These are phyloP conservation scores for Verticillium nubilum DNA, from an alignment of 2,329 filamentous ascomycete genomes.

Conservation along the genomic window DNA sequence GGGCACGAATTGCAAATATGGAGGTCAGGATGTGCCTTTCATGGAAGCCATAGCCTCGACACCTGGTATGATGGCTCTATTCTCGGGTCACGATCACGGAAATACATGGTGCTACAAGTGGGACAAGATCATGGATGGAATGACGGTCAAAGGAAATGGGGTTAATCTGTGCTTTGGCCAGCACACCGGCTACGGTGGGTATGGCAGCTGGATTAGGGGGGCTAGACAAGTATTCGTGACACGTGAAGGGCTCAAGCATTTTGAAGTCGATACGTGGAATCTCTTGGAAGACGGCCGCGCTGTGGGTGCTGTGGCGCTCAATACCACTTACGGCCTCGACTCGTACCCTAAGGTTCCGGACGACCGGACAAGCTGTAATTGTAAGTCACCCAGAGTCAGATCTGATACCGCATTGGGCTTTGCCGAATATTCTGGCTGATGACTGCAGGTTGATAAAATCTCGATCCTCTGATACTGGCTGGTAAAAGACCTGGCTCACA, in stretches of 20 bases:
- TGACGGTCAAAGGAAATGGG: slow-evolving; percentile 28
- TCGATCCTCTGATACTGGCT: no score
- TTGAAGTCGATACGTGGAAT: slow-evolving; percentile 53
- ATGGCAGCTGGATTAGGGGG: slow-evolving; percentile 58
- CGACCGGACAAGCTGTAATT: slow-evolving; percentile 14
- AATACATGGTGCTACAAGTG: slow-evolving; percentile 43
- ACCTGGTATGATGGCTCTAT: slow-evolving; percentile 42
- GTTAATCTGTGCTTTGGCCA: slow-evolving; percentile 52
- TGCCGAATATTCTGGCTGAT: background rate
- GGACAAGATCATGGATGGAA: slow-evolving; percentile 17
- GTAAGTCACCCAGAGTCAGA: background rate
- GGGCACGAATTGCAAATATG: slow-evolving; percentile 22
- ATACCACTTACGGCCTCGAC: slow-evolving; percentile 54
- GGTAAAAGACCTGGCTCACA: no score
- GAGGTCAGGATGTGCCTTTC: slow-evolving; percentile 45
- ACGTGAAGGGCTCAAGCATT: slow-evolving; percentile 29
- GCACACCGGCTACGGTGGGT: slow-evolving; percentile 65
- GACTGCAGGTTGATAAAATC: no score
- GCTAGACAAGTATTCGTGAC: slow-evolving; percentile 48
- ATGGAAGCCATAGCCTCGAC: slow-evolving; percentile 49
- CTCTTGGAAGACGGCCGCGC: slow-evolving; percentile 49
- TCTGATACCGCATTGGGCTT: background rate
- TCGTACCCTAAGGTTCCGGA: slow-evolving; percentile 35
- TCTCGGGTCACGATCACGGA: slow-evolving; percentile 57
- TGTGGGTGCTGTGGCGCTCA: slow-evolving; percentile 47